Evolutionary conservation across 441 rosid species (phyloP).

Genomic region (Rhodomyrtus psidioides): DNA sequence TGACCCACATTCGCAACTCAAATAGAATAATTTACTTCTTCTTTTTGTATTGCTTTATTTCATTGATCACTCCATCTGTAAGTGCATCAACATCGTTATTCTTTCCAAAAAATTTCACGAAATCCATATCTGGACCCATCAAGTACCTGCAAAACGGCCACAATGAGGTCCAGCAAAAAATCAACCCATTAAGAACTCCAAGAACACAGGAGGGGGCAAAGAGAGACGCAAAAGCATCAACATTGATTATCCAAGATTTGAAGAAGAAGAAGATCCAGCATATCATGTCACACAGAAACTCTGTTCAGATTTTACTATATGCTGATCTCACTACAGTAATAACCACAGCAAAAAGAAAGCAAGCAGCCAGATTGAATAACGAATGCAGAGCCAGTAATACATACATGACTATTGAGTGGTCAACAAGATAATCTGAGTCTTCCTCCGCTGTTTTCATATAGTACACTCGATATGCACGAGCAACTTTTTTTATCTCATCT

Average conservation of each 20-base stretch:
- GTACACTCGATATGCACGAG: slow-evolving; percentile 87
- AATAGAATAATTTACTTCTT: not conserved
- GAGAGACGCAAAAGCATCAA: not conserved
- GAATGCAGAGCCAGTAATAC: slow-evolving; percentile 3
- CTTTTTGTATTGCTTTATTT: slow-evolving; percentile 42
- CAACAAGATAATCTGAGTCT: slow-evolving; percentile 96
- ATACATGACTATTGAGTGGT: slow-evolving; percentile 95
- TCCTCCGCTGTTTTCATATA: slow-evolving; percentile 94
- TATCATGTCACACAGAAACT: not conserved
- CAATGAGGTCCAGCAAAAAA: not conserved
- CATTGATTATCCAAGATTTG: not conserved
- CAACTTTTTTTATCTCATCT: slow-evolving; percentile 72
- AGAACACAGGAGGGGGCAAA: not conserved
- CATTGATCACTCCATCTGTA: slow-evolving; percentile 54
- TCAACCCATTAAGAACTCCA: not conserved
- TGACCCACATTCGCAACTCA: not conserved
- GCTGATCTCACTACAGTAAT: not conserved
- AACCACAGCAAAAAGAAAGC: not conserved
- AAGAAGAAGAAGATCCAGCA: not conserved
- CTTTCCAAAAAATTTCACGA: slow-evolving; percentile 90
- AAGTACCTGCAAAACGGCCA: slow-evolving; percentile 53
- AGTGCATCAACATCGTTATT: slow-evolving; percentile 68
- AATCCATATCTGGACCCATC: slow-evolving; percentile 84
- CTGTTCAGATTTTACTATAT: not conserved
- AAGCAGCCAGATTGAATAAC: not conserved